Conservation (phyloP, 441 rosid species). For the Theobroma grandiflorum region DNA sequence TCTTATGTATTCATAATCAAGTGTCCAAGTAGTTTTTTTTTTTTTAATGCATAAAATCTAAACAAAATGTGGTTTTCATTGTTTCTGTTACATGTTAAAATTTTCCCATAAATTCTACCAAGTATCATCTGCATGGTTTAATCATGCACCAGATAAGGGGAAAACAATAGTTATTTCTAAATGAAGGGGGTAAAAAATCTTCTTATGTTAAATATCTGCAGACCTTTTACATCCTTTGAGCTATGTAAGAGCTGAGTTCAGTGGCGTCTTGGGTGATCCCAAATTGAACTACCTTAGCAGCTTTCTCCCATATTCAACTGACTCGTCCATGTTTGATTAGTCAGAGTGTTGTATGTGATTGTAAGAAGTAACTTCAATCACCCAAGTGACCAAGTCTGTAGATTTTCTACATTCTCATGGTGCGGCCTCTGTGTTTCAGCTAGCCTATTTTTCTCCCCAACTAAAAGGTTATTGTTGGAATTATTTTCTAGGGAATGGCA, state of each 20-base stretch:
- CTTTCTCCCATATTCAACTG: neutral
- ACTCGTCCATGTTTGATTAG: neutral
- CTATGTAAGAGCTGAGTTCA: constrained; percentile 4
- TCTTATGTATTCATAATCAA: neutral
- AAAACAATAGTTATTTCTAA: neutral
- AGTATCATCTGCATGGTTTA: neutral
- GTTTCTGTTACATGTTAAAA: neutral
- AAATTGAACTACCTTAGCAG: neutral
- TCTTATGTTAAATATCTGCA: neutral
- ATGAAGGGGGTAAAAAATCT: neutral
- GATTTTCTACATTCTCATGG: neutral
- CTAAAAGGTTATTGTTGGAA: neutral
- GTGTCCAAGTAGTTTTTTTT: neutral
- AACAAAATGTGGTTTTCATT: neutral
- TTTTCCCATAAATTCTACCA: neutral
- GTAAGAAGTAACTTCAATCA: neutral
- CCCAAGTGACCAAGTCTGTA: neutral
- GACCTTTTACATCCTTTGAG: neutral
- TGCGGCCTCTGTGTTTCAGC: neutral
- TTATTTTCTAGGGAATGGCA: neutral
- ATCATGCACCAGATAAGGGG: neutral
- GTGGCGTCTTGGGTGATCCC: neutral
- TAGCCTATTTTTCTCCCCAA: neutral
- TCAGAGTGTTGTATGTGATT: neutral
- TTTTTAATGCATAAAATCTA: neutral